These are phyloP conservation scores for Anacardium occidentale DNA, from an alignment of 345 rosid genomes.

Conservation along the genomic window DNA sequence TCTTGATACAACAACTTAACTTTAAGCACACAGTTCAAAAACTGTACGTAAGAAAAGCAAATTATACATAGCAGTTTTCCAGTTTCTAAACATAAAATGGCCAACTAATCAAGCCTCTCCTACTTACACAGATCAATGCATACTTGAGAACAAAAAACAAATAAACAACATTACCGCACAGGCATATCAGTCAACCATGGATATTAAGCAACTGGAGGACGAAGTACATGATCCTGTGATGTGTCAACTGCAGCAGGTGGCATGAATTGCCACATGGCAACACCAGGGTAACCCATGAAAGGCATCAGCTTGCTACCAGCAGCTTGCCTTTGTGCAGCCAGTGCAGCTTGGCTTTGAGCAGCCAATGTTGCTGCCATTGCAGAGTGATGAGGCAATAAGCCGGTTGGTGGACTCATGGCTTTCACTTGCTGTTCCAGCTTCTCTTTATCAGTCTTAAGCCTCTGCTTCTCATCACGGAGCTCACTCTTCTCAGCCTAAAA, in stretches of 20 bases:
- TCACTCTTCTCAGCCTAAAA: constrained; percentile 54
- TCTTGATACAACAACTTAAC: constrained; percentile 6
- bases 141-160: not conserved
- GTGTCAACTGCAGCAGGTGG: constrained; percentile 27
- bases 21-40: not conserved
- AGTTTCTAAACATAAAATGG: constrained; percentile 8
- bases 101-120: constrained; percentile 7
- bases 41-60: constrained; percentile 3
- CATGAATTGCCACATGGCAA: constrained; percentile 32
- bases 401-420: constrained; percentile 17
- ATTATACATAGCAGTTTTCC: not conserved
- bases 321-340: constrained; percentile 16
- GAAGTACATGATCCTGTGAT: constrained; percentile 25
- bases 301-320: constrained; percentile 27
- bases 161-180: not conserved
- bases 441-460: constrained; percentile 30
- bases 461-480: constrained; percentile 55
- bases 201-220: constrained; percentile 24
- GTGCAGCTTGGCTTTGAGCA: constrained; percentile 17
- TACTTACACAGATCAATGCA: not conserved
- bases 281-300: constrained; percentile 24
- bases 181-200: constrained; percentile 13
- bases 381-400: constrained; percentile 16
- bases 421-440: constrained; percentile 23
- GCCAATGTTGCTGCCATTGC: constrained; percentile 13